Evolutionary conservation across 2,329 filamentous ascomycete genomes (phyloP), one percentile per base, ranked within the genome.

Genomic region (Orbilia ellipsospora): DNA sequence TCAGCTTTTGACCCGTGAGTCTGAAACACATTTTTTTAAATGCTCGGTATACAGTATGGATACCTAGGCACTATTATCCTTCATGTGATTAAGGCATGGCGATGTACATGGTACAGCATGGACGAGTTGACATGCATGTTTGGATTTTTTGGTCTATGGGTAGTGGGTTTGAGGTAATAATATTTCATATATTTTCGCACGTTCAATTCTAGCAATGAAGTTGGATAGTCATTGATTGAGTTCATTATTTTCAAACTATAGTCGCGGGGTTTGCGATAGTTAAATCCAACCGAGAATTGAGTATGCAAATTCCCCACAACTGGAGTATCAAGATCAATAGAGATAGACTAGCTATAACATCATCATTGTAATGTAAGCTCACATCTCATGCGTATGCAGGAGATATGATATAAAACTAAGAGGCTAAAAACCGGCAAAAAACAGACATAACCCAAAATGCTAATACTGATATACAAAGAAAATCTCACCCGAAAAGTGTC

Each of bases 181-280:
- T 59, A 23, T 23, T 36, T 6, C 28, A n/a, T 23, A 23, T 23
- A 23, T 23, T 23, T 23, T 23, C 31, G 4, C 18, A 7, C 15
- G 40, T 57, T 18, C 16, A 59, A 45, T 28, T 31, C 23, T 23
- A 23, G 23, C 23, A 2, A 23, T 23, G 23, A 2, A 23, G 4
- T 23, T 4, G 23, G 23, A 4, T n/a, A n/a, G n/a, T n/a, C n/a
- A n/a, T n/a, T 23, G 54, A 13, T 42, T 18, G n/a, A 57, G 16
- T 31, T 15, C 20, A 45, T 12, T 13, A 12, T 36, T 44, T 45
- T 18, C 7, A n/a, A n/a, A 55, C 8, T 18, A 18, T 16, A 45
- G 55, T 48, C 44, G 44, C 55, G 55, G 26, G 28, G 13, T 61
- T 61, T 61, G 57, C 57, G 57, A 61, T n/a, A 61, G 48, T 61